Percentiles rank a stretch among this genome's conserved stretches.
Conservation (phyloP, 2,329 filamentous ascomycete species). For the Exophiala dermatitidis region DNA sequence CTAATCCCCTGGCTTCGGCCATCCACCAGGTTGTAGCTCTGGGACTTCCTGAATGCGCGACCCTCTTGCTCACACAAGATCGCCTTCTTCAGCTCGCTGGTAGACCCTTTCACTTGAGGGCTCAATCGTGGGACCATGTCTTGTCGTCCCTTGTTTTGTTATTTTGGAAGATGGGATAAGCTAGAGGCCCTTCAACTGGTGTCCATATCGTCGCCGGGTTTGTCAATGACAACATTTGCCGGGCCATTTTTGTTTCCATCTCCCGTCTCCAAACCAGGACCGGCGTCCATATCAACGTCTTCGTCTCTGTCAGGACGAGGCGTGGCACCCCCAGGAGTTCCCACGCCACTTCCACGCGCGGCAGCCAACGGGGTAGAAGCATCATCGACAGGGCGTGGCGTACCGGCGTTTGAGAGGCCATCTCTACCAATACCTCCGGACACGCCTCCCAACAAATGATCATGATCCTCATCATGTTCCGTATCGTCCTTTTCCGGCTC, state of each 20-base stretch:
- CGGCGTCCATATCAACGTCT: slow-evolving; percentile 55
- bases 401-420: slow-evolving; percentile 43
- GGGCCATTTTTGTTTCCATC: slow-evolving; percentile 31
- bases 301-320: slow-evolving; percentile 46
- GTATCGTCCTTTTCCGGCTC: slow-evolving; percentile 59
- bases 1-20: no score
- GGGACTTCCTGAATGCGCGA: no score
- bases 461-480: slow-evolving; percentile 62
- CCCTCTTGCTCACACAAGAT: no score
- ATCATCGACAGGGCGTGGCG: slow-evolving; percentile 46
- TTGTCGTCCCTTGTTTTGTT: no score
- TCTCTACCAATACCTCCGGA: slow-evolving; percentile 34
- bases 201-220: slow-evolving; percentile 16
- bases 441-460: slow-evolving; percentile 43
- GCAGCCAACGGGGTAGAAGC: slow-evolving; percentile 32
- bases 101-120: no score
- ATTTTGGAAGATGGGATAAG: neutral
- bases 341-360: slow-evolving; percentile 20
- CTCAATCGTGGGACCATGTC: no score
- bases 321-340: slow-evolving; percentile 35
- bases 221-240: slow-evolving; percentile 25
- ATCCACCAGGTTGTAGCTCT: no score
- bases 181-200: slow-evolving; percentile 3
- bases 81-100: no score
- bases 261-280: slow-evolving; percentile 34